These are phyloP conservation scores for Capsella rubella DNA, from an alignment of 441 rosid genomes.

Conservation along the genomic window DNA sequence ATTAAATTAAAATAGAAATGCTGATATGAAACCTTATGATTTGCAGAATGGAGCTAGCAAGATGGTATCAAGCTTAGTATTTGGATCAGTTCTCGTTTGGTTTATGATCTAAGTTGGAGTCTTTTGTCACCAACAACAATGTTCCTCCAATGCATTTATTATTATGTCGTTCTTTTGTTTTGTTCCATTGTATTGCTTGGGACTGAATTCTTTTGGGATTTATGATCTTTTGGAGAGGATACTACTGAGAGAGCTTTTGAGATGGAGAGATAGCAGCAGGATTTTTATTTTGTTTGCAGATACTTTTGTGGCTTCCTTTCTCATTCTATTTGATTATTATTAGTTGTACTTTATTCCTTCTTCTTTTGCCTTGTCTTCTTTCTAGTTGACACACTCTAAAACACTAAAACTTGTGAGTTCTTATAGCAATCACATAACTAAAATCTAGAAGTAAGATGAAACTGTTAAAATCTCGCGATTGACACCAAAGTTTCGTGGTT, in stretches of 20 bases:
- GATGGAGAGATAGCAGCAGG: slow-evolving; percentile 34
- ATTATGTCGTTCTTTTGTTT: slow-evolving; percentile 28
- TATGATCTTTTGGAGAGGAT: slow-evolving; percentile 40
- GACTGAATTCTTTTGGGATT: slow-evolving; percentile 47
- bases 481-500: too few species aligned
- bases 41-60: slow-evolving; percentile 78
- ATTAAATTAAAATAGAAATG: not conserved
- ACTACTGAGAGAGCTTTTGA: slow-evolving; percentile 36
- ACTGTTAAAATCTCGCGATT: too few species aligned
- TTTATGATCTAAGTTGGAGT: slow-evolving; percentile 52
- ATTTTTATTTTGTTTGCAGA: slow-evolving; percentile 38
- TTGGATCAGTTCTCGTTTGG: slow-evolving; percentile 57
- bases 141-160: slow-evolving; percentile 19
- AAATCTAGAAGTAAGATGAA: not conserved
- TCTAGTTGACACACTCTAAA: not conserved
- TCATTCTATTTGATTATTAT: slow-evolving; percentile 39
- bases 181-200: slow-evolving; percentile 46
- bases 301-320: slow-evolving; percentile 39
- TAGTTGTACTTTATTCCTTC: slow-evolving; percentile 30
- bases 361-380: not conserved
- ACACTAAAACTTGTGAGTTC: not conserved
- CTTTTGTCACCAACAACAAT: not conserved
- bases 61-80: slow-evolving; percentile 53
- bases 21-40: not conserved
- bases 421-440: not conserved